Evolutionary conservation across 2,329 filamentous ascomycete genomes (phyloP).

Genomic region (Escovopsis sp.): DNA sequence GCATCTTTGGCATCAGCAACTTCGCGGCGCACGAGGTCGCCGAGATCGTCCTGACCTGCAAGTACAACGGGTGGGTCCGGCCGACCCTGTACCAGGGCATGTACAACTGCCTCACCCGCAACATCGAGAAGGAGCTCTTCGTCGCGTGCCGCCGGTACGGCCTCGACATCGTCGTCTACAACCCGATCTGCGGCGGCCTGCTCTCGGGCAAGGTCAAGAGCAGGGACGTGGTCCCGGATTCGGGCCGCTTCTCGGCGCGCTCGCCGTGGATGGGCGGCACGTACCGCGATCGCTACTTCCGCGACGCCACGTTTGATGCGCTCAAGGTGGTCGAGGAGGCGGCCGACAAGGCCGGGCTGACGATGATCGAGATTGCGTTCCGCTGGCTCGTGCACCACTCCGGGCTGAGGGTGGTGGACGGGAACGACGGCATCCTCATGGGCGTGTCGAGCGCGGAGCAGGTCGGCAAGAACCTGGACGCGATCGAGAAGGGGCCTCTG

Average conservation of each 20-base stretch:
- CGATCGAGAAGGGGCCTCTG: constrained; percentile 54
- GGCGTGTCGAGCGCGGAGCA: constrained; percentile 44
- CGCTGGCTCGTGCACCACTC: constrained; percentile 64
- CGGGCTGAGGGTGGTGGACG: constrained; percentile 33
- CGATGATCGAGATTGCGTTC: constrained; percentile 57
- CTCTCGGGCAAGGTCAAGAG: constrained; percentile 70
- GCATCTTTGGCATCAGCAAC: constrained; percentile 66
- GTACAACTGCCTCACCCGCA: constrained; percentile 70
- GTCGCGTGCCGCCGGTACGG: constrained; percentile 37
- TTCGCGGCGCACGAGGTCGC: constrained; percentile 80
- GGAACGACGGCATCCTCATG: constrained; percentile 45
- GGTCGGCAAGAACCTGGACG: constrained; percentile 41
- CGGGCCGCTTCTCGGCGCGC: constrained; percentile 55
- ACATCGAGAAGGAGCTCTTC: constrained; percentile 61
- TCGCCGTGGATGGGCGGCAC: constrained; percentile 33
- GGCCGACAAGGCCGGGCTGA: constrained; percentile 51
- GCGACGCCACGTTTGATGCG: constrained; percentile 47
- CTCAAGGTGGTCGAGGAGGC: constrained; percentile 54
- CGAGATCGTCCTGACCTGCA: constrained; percentile 67
- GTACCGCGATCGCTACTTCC: constrained; percentile 60
- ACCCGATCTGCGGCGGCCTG: constrained; percentile 20
- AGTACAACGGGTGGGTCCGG: constrained; percentile 65
- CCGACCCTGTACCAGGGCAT: constrained; percentile 79
- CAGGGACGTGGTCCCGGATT: constrained; percentile 42
- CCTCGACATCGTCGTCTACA: constrained; percentile 7